Percentiles rank a stretch among this genome's conserved stretches.
Evolutionary conservation across 441 rosid genomes (phyloP).

Genomic region (Raphanus hybrid): DNA sequence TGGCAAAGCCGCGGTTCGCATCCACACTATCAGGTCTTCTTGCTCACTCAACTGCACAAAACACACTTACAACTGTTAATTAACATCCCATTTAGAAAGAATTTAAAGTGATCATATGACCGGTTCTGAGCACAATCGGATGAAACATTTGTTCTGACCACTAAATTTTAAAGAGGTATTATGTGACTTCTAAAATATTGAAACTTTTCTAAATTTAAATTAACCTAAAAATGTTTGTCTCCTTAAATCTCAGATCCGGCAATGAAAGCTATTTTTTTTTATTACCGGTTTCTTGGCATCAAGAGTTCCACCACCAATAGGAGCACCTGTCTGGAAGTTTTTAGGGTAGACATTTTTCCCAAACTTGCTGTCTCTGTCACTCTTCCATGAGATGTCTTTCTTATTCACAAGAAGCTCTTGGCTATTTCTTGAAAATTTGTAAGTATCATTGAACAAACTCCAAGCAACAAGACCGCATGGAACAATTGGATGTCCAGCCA

Average conservation of each 20-base stretch:
- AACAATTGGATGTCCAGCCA: slow-evolving; percentile 53
- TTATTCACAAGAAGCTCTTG: slow-evolving; percentile 59
- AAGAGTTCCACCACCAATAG: slow-evolving; percentile 64
- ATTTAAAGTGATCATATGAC: not conserved
- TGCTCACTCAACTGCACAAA: slow-evolving; percentile 75
- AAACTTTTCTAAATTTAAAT: too few species aligned
- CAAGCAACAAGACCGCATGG: slow-evolving; percentile 98
- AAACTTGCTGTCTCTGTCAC: slow-evolving; percentile 85
- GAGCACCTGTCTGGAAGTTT: slow-evolving; percentile 64
- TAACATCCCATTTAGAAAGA: slow-evolving; percentile 7
- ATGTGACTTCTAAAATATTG: not conserved
- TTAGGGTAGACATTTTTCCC: slow-evolving; percentile 72
- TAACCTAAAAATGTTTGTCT: not conserved
- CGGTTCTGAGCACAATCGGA: not conserved
- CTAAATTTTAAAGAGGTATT: not conserved
- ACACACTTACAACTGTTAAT: slow-evolving; percentile 1
- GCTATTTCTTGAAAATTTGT: slow-evolving; percentile 56
- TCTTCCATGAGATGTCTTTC: slow-evolving; percentile 82
- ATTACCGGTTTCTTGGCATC: slow-evolving; percentile 56
- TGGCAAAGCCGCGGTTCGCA: slow-evolving; percentile 98
- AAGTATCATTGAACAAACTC: slow-evolving; percentile 97
- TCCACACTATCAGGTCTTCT: slow-evolving; percentile 95
- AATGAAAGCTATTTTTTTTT: slow-evolving; percentile 12
- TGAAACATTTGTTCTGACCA: not conserved
- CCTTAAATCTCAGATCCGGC: not conserved